Evolutionary conservation across 2,329 filamentous ascomycete species (phyloP), one percentile per base, ranked within the genome.

Genomic region (Fusarium sp.): DNA sequence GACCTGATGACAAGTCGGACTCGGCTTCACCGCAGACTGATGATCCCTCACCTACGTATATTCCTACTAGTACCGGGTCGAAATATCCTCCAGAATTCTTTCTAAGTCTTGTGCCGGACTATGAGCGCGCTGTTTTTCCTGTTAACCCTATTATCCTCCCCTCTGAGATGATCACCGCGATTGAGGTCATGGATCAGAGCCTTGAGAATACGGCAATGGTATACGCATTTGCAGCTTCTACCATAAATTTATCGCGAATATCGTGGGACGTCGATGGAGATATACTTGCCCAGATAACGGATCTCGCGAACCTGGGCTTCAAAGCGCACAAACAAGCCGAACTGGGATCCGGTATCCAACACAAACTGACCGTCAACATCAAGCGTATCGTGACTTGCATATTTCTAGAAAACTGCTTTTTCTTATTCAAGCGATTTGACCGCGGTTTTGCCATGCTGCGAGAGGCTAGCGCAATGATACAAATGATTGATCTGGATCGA

Each of bases 401-500:
- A 19, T 86, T 85, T 56, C 78, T 86, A 13, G 82, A 86, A 62
- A 86, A 86, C 46, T 83, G 79, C 66, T 76, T 83, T n/a, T 83
- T 86, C 79, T 79, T 79, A 1, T 78, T 85, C 26, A 80, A 82
- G 45, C 79, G 81, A n/a, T 78, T 77, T 54, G 82, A 86, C 35
- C 79, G 83, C 20, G 81, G 82, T 7, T 82, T 86, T 37, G 75
- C 80, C 65, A 81, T 85, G 45, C 79, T 87, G 9, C 78, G 84
- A 10, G 84, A 87, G 64, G 81, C 81, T 6, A 82, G 84, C 40
- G 75, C 78, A 66, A 67, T 75, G 62, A 56, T 76, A 4, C 72
- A 76, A 6, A 57, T 71, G 35, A 58, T 74, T 2, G 51, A 68
- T 2, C 39, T 73, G 1, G 62, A 71, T 11, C 51, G 60, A 7